These are phyloP conservation scores for Xylaria polymorpha DNA, from an alignment of 2,329 filamentous ascomycete species.

Conservation along the genomic window DNA sequence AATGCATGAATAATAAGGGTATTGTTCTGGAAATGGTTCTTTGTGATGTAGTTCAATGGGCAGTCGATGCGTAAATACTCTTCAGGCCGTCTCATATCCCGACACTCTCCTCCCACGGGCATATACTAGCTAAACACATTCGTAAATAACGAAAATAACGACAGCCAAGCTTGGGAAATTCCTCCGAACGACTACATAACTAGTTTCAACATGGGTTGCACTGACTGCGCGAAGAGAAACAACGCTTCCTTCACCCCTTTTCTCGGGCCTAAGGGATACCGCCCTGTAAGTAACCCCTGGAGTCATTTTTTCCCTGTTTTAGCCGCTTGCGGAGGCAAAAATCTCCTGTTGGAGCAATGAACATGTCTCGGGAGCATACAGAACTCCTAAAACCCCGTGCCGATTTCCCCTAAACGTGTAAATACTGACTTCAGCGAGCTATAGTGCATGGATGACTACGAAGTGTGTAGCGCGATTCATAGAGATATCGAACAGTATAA, in stretches of 20 bases:
- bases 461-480: slow-evolving; percentile 1
- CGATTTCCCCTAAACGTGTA: too few species aligned
- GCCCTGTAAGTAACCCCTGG: too few species aligned
- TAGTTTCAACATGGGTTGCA: not conserved
- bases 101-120: not conserved
- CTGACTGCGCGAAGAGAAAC: not conserved
- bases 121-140: not conserved
- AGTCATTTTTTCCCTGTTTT: too few species aligned
- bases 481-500: slow-evolving; percentile 5
- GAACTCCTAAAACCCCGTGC: too few species aligned
- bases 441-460: slow-evolving; percentile 10
- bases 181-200: not conserved
- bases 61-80: not conserved
- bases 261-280: not conserved
- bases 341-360: too few species aligned
- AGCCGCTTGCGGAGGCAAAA: too few species aligned
- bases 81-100: too few species aligned
- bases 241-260: not conserved
- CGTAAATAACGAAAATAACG: not conserved
- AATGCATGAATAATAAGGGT: not conserved
- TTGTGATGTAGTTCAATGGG: not conserved
- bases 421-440: too few species aligned
- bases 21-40: not conserved
- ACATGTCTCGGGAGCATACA: too few species aligned
- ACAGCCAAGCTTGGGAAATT: not conserved